phyloP scores from a whole-genome alignment of 345 rosid species.

The Jatropha curcas region DNA sequence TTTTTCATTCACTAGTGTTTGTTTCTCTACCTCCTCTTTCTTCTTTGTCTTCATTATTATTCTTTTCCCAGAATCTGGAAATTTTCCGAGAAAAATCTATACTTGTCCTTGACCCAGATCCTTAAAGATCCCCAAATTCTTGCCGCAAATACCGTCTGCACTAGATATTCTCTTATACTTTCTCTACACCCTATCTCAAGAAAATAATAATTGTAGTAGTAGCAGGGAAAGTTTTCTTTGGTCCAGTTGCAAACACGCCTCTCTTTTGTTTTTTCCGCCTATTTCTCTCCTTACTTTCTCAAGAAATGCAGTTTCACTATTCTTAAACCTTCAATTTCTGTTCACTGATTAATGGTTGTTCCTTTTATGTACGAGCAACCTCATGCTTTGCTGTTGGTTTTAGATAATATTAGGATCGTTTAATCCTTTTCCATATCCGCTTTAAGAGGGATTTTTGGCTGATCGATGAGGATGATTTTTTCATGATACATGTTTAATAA shows the following conservation, averaged over 20 bases:
- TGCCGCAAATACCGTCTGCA: constrained; percentile 27
- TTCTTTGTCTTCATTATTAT: constrained; percentile 10
- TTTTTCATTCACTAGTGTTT: background rate
- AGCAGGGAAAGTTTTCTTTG: too few relatives aligned
- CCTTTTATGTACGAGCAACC: constrained; percentile 25
- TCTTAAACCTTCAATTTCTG: background rate
- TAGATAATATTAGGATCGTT: background rate
- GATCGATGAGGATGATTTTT: constrained; percentile 18
- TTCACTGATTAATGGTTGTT: constrained; percentile 25
- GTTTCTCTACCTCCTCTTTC: background rate
- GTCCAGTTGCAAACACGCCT: background rate
- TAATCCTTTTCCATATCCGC: background rate
- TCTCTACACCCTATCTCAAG: background rate
- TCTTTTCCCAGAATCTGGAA: constrained; percentile 21
- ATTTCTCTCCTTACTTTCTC: constrained; percentile 7
- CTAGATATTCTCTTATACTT: constrained; percentile 17
- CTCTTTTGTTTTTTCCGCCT: background rate
- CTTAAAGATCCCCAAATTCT: constrained; percentile 24
- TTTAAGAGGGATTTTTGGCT: background rate
- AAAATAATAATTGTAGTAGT: too few relatives aligned
- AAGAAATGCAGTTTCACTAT: constrained; percentile 27
- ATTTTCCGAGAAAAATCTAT: constrained; percentile 32
- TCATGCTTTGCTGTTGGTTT: constrained; percentile 12
- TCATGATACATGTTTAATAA: constrained; percentile 7
- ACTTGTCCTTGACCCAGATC: constrained; percentile 29